Conservation (phyloP, 306 rosid species). For the Vigna unguiculata region DNA sequence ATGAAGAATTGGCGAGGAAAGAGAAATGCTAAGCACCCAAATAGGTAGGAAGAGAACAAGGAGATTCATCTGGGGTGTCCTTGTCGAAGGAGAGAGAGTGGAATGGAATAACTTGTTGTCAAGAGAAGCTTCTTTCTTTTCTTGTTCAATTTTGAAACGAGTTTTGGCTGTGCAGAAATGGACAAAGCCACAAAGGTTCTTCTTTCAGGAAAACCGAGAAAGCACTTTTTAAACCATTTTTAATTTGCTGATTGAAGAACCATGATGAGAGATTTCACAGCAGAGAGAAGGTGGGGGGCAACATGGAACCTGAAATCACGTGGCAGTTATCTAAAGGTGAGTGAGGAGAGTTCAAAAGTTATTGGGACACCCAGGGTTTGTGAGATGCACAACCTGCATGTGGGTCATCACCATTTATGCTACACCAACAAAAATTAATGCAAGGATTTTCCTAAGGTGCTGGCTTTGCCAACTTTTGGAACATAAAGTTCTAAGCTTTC, state of each 20-base stretch:
- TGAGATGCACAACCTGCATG: constrained; percentile 35
- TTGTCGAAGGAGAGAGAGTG: constrained; percentile 31
- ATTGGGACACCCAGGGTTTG: constrained; percentile 39
- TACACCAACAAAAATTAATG: constrained; percentile 40
- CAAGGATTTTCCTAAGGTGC: constrained; percentile 31
- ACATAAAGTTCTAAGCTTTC: constrained; percentile 27
- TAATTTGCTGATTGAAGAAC: constrained; percentile 7
- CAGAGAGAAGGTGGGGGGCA: neutral
- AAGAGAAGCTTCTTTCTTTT: constrained; percentile 49
- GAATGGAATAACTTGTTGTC: constrained; percentile 38
- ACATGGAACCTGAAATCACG: constrained; percentile 51
- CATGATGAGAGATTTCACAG: constrained; percentile 22
- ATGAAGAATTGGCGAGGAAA: constrained; percentile 50
- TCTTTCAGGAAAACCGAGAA: constrained; percentile 71
- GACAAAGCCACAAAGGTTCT: constrained; percentile 53
- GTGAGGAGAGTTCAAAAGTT: constrained; percentile 42
- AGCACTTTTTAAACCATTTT: constrained; percentile 54
- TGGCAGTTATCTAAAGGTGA: constrained; percentile 58
- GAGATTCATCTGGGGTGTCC: constrained; percentile 53
- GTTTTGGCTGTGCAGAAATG: constrained; percentile 46
- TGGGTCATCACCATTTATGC: constrained; percentile 52
- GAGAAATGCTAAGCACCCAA: constrained; percentile 54
- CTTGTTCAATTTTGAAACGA: constrained; percentile 48
- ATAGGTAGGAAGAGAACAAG: constrained; percentile 50
- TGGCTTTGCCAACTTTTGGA: constrained; percentile 39